phyloP scores from a whole-genome alignment of 2,329 filamentous ascomycete genomes.

The Neopestalotiopsis clavispora region DNA sequence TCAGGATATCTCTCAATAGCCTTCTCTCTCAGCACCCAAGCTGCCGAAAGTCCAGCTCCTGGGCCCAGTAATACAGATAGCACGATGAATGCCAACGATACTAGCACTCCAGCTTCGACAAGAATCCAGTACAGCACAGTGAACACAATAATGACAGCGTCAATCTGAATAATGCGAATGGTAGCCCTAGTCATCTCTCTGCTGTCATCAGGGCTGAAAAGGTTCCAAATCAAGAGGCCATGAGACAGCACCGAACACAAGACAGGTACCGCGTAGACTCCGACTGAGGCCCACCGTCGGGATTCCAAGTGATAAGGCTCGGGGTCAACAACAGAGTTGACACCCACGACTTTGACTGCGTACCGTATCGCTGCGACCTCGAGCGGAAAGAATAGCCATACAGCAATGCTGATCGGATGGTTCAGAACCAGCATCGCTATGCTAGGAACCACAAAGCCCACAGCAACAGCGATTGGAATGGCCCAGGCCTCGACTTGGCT shows the following conservation, averaged over 20 bases:
- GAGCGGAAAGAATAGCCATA: constrained; percentile 59
- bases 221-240: constrained; percentile 44
- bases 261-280: constrained; percentile 52
- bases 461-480: constrained; percentile 52
- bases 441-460: constrained; percentile 54
- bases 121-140: constrained; percentile 60
- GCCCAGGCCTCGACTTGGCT: constrained; percentile 60
- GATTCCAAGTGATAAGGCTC: constrained; percentile 49
- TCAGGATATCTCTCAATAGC: constrained; percentile 22
- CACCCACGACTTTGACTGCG: constrained; percentile 31
- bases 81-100: constrained; percentile 30
- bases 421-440: constrained; percentile 50
- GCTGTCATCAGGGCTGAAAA: constrained; percentile 48
- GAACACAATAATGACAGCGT: constrained; percentile 48
- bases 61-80: constrained; percentile 38
- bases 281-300: constrained; percentile 40
- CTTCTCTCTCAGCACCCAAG: constrained; percentile 29
- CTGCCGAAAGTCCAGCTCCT: constrained; percentile 39
- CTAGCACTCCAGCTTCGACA: constrained; percentile 53
- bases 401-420: constrained; percentile 40
- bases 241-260: constrained; percentile 49
- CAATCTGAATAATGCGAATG: constrained; percentile 51
- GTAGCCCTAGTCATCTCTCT: constrained; percentile 54
- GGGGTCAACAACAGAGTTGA: constrained; percentile 31
- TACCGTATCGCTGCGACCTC: constrained; percentile 51